A percentile compares a stretch with the other conserved stretches of the same genome.
Conservation (phyloP, 257 asterid species). For the Lantana camara region DNA sequence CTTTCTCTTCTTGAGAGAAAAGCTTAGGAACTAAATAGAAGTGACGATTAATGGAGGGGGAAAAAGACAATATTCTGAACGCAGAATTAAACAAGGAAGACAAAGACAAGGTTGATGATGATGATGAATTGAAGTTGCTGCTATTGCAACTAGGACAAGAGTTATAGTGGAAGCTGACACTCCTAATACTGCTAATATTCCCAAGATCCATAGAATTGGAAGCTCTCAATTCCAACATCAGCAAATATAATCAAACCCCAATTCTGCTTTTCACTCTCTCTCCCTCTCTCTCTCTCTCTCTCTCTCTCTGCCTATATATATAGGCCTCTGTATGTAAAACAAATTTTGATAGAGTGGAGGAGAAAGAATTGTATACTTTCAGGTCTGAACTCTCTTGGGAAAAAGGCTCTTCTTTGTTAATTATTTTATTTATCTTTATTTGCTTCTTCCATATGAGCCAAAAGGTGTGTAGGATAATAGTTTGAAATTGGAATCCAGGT, state of each 20-base stretch:
- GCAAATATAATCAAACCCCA: constrained; percentile 31
- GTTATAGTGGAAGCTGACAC: constrained; percentile 55
- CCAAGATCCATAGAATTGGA: constrained; percentile 35
- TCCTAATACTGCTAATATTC: constrained; percentile 17
- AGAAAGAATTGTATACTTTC: constrained; percentile 9
- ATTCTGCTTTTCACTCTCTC: constrained; percentile 14
- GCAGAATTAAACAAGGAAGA: constrained; percentile 43
- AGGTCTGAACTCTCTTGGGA: neutral
- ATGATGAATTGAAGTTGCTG: constrained; percentile 37
- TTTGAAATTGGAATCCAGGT: constrained; percentile 30
- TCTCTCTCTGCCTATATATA: neutral
- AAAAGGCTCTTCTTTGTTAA: constrained; percentile 15
- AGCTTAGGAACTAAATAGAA: constrained; percentile 33
- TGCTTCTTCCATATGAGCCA: constrained; percentile 19
- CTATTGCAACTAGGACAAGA: constrained; percentile 31
- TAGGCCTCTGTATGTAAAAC: constrained; percentile 1
- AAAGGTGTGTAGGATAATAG: constrained; percentile 20
- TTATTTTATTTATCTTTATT: no score
- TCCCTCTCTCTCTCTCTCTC: constrained; percentile 13
- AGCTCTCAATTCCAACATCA: constrained; percentile 20
- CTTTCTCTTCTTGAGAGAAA: constrained; percentile 28
- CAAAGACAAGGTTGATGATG: constrained; percentile 42
- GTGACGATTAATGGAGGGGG: constrained; percentile 33
- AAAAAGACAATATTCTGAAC: constrained; percentile 40
- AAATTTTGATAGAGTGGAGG: constrained; percentile 24